Percentiles rank a stretch among this genome's conserved stretches.
Evolutionary conservation across 2,329 filamentous ascomycete species (phyloP).

Genomic region (Sphaerostilbella broomeana): DNA sequence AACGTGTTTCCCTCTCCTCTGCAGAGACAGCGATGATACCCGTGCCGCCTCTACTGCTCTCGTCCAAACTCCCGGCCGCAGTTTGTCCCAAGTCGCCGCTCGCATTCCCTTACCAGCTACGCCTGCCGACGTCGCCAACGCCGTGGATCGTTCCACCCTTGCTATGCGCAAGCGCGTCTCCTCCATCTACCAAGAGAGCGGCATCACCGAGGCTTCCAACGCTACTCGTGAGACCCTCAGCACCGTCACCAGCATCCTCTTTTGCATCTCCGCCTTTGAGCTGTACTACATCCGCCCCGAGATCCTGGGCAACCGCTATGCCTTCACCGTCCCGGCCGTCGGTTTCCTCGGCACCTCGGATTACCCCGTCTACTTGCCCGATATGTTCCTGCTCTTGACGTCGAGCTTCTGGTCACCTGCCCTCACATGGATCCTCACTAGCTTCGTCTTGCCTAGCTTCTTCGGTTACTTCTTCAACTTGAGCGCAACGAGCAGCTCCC

Average conservation of each 20-base stretch:
- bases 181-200: slow-evolving; percentile 57
- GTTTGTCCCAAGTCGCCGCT: slow-evolving; percentile 45
- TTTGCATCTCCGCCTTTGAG: slow-evolving; percentile 63
- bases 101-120: slow-evolving; percentile 73
- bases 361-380: slow-evolving; percentile 62
- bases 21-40: slow-evolving; percentile 24
- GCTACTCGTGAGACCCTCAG: slow-evolving; percentile 63
- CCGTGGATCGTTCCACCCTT: slow-evolving; percentile 64
- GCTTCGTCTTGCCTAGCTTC: slow-evolving; percentile 60
- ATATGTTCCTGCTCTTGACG: slow-evolving; percentile 73
- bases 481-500: slow-evolving; percentile 45
- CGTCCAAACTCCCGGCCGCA: slow-evolving; percentile 44
- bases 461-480: slow-evolving; percentile 90
- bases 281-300: slow-evolving; percentile 61
- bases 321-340: slow-evolving; percentile 64
- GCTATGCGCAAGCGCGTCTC: slow-evolving; percentile 60
- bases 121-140: slow-evolving; percentile 68
- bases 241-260: slow-evolving; percentile 65
- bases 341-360: slow-evolving; percentile 47
- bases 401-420: slow-evolving; percentile 78
- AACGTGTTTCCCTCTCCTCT: no score
- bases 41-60: slow-evolving; percentile 38
- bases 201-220: slow-evolving; percentile 59
- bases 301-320: slow-evolving; percentile 64
- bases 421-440: slow-evolving; percentile 69